A percentile compares a stretch with the other conserved stretches of the same genome.
Evolutionary conservation across 2,329 filamentous ascomycete genomes (phyloP).

Genomic region (Botrytis aclada): DNA sequence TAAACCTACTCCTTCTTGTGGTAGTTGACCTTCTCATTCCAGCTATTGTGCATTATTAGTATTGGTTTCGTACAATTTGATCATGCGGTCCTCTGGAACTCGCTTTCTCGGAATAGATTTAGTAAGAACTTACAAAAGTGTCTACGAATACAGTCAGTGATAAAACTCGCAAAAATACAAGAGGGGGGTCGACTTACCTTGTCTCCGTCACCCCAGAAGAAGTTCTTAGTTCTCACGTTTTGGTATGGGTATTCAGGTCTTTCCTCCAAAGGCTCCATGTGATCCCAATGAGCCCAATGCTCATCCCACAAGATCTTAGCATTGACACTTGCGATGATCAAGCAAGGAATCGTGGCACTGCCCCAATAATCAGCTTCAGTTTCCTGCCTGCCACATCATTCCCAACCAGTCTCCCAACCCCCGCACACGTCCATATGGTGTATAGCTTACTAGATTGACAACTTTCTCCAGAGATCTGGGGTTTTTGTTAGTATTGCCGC

Average conservation of each 20-base stretch:
- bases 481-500: slow-evolving; percentile 31
- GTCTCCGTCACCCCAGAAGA: slow-evolving; percentile 90
- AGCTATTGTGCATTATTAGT: slow-evolving; percentile 52
- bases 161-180: slow-evolving; percentile 20
- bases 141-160: slow-evolving; percentile 44
- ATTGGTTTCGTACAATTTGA: background rate
- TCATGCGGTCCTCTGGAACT: background rate
- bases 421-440: background rate
- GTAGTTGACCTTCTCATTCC: slow-evolving; percentile 95
- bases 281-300: slow-evolving; percentile 94
- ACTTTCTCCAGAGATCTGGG: slow-evolving; percentile 89
- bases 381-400: background rate
- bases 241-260: slow-evolving; percentile 92
- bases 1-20: slow-evolving; percentile 58
- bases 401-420: background rate
- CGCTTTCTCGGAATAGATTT: slow-evolving; percentile 5
- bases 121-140: slow-evolving; percentile 58
- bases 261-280: slow-evolving; percentile 85
- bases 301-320: slow-evolving; percentile 89
- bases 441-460: slow-evolving; percentile 81
- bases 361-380: slow-evolving; percentile 25
- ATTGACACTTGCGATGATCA: slow-evolving; percentile 72
- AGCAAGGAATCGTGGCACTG: slow-evolving; percentile 71
- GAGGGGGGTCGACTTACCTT: slow-evolving; percentile 58
- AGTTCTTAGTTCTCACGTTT: slow-evolving; percentile 98